phyloP scores from a whole-genome alignment of 495 filamentous ascomycete genomes.

The Bryoglossum gracile region DNA sequence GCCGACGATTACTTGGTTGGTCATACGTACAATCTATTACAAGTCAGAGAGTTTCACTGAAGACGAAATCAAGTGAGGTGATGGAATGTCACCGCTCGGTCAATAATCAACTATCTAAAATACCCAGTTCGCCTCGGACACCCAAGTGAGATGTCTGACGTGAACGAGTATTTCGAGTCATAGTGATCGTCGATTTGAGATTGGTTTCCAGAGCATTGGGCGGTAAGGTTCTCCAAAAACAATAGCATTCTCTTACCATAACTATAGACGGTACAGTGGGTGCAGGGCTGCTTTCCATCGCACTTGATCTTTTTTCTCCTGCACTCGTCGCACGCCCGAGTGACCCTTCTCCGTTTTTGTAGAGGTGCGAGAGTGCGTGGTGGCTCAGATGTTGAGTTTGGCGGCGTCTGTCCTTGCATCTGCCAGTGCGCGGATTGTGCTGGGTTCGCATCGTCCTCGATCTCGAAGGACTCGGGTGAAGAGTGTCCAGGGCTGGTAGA shows the following conservation, averaged over 20 bases:
- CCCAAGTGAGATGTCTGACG: no score
- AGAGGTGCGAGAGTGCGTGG: constrained; percentile 40
- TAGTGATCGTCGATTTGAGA: no score
- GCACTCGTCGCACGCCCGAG: constrained; percentile 92
- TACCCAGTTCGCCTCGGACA: no score
- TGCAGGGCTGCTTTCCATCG: constrained; percentile 95
- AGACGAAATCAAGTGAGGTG: constrained; percentile 31
- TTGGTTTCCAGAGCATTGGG: no score
- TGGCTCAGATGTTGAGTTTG: constrained; percentile 9
- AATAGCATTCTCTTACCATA: no score
- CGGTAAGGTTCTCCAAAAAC: no score
- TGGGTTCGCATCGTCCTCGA: constrained; percentile 20
- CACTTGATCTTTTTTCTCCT: constrained; percentile 92
- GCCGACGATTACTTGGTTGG: constrained; percentile 89
- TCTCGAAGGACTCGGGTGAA: constrained; percentile 23
- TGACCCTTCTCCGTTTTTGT: constrained; percentile 85
- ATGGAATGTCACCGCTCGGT: no score
- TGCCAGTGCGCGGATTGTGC: constrained; percentile 16
- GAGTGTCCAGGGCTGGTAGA: constrained; percentile 17
- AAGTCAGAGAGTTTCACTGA: not conserved
- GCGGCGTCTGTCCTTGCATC: constrained; percentile 11
- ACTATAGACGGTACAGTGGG: constrained; percentile 95
- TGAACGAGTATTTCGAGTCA: no score
- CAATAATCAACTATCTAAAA: no score
- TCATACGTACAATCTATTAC: constrained; percentile 92